These are phyloP conservation scores for Colletotrichum brevisporum DNA, from an alignment of 2,329 filamentous ascomycete species.

Conservation along the genomic window DNA sequence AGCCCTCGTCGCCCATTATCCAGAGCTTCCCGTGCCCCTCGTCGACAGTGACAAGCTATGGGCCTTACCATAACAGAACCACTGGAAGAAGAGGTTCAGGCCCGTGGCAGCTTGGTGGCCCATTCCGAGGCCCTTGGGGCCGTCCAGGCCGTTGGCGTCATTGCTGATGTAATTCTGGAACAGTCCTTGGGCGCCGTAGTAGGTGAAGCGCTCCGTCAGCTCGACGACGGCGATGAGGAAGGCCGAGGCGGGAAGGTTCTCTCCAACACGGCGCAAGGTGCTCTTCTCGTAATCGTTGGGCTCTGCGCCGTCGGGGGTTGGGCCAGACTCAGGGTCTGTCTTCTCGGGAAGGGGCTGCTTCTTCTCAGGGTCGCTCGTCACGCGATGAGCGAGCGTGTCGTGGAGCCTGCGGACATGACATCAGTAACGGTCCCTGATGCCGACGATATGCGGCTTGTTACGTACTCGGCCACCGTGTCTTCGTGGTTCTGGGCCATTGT, in stretches of 20 bases:
- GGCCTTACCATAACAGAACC: slow-evolving; percentile 58
- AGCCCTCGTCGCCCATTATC: neutral
- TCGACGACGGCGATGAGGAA: slow-evolving; percentile 71
- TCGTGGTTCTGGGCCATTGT: slow-evolving; percentile 52
- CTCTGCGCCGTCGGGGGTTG: slow-evolving; percentile 62
- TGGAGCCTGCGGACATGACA: slow-evolving; percentile 45
- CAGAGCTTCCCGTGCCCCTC: too few relatives aligned
- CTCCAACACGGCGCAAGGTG: slow-evolving; percentile 66
- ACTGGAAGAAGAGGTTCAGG: slow-evolving; percentile 69
- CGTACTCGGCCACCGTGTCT: slow-evolving; percentile 51
- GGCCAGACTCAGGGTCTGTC: slow-evolving; percentile 46
- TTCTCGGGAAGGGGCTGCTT: slow-evolving; percentile 26
- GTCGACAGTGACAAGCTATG: neutral
- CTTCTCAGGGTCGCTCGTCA: slow-evolving; percentile 45
- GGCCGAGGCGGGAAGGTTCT: slow-evolving; percentile 68
- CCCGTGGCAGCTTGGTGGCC: slow-evolving; percentile 69
- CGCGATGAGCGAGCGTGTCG: slow-evolving; percentile 46
- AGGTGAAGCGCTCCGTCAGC: slow-evolving; percentile 70
- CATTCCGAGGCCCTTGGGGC: slow-evolving; percentile 66
- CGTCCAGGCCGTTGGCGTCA: slow-evolving; percentile 50
- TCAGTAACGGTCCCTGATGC: slow-evolving; percentile 9
- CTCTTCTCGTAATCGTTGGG: slow-evolving; percentile 66
- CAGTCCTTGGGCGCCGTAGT: slow-evolving; percentile 67
- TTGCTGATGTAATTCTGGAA: slow-evolving; percentile 69
- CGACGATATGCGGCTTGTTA: slow-evolving; percentile 29